Base-by-base conservation (phyloP, 129 eudicot genomes). In the Saussurea involucrata region DNA sequence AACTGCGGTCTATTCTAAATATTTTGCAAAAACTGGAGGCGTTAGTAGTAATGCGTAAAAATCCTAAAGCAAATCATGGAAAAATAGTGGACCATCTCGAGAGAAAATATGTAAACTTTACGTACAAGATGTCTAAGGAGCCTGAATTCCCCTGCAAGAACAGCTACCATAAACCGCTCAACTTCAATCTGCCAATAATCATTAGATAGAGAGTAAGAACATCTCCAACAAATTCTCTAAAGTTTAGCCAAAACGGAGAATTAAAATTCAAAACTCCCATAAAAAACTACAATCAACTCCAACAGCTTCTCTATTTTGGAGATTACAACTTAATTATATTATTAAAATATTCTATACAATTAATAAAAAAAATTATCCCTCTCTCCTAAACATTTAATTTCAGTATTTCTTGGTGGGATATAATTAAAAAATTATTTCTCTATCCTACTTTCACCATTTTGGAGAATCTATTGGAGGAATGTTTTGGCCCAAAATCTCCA, bases 61-160 rank as follows among this genome's bases (percentile, higher is more conserved):
- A 5, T 17, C 18, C 29, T 31, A 77, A 40, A 46, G 32, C 29
- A 33, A 13, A 64, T 6, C 53, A 33, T 0, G 20, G 17, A 37
- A 33, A 17, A 2, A 4, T 12, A 28, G 4, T 15, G 13, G 42
- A 2, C 3, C 18, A 28, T 32, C 8, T 12, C 11, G n/a, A 67
- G 28, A 49, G 29, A 63, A 57, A 34, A 12, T 36, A 36, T 57
- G 42, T 57, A 71, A 18, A 36, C 31, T 68, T 27, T 13, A 75
- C 98, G 20, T 76, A 92, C 98, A 86, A 92, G 88, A 83, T 90
- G 87, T 72, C 83, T 88, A 69, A 92, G 98, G 78, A 34, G 80
- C 74, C 22, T 88, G 72, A 90, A 92, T 53, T 91, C 92, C 61
- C 98, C 98, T 60, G 93, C 86, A 79, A 90, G 84, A 74, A 90